These are phyloP conservation scores for Neurospora pannonica DNA, from an alignment of 495 filamentous ascomycete species.

Conservation along the genomic window DNA sequence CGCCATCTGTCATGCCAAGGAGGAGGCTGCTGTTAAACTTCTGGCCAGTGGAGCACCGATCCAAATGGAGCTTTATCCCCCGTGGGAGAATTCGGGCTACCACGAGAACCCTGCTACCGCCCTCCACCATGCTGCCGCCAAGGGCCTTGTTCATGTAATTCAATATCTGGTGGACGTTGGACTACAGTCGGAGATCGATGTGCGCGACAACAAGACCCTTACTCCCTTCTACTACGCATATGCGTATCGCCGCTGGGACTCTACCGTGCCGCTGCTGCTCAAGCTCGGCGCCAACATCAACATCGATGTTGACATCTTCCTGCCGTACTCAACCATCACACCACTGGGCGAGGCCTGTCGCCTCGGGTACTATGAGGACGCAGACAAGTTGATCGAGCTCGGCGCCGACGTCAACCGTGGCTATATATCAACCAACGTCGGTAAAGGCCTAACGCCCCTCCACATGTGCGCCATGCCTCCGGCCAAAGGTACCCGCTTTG, in stretches of 20 bases:
- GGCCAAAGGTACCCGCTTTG: slow-evolving; percentile 5
- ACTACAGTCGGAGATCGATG: slow-evolving; percentile 19
- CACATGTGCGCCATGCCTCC: slow-evolving; percentile 26
- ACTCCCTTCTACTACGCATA: slow-evolving; percentile 31
- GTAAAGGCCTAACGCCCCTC: slow-evolving; percentile 16
- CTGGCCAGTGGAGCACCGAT: slow-evolving; percentile 23
- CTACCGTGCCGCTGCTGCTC: slow-evolving; percentile 22
- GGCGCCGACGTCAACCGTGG: slow-evolving; percentile 21
- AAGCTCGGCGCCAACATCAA: slow-evolving; percentile 25
- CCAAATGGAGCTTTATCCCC: slow-evolving; percentile 9
- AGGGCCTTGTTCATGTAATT: slow-evolving; percentile 14
- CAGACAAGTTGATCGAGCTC: slow-evolving; percentile 21
- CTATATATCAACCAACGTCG: slow-evolving; percentile 11
- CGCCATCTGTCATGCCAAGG: slow-evolving; percentile 25
- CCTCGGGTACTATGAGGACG: slow-evolving; percentile 21
- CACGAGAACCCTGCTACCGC: slow-evolving; percentile 8
- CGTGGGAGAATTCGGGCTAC: background rate
- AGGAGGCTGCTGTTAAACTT: slow-evolving; percentile 23
- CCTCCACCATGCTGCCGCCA: slow-evolving; percentile 21
- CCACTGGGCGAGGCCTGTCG: slow-evolving; percentile 30
- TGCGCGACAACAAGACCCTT: slow-evolving; percentile 16
- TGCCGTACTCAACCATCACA: slow-evolving; percentile 24
- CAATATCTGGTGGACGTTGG: slow-evolving; percentile 16
- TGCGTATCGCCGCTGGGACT: slow-evolving; percentile 19
- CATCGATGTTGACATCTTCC: slow-evolving; percentile 18